Base-by-base conservation (phyloP, 2,329 filamentous ascomycete species). In the Eutypa lata region DNA sequence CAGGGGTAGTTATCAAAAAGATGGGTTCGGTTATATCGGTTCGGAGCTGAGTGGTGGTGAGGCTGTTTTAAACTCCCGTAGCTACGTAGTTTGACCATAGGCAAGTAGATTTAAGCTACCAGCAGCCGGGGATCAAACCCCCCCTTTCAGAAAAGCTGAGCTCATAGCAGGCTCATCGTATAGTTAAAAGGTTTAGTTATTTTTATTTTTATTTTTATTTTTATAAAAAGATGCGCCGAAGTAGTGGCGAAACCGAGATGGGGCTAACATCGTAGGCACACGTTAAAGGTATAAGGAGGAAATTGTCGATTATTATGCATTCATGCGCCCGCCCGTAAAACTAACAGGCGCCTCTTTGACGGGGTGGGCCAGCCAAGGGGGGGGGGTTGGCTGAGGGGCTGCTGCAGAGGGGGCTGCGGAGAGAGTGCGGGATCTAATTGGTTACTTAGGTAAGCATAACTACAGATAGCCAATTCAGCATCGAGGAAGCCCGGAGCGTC, bases 291-390 rank as follows among this genome's bases (percentile, higher is more conserved):
- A 24, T 24, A 24, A 24, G 57, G 43, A 65, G 57, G 43, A 65
- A 64, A 65, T 65, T 65, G 53, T 48, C 59, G 54, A 59, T 53
- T 48, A 58, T 61, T 58, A 65, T 65, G 63, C 62, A 59, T 61
- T 57, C 61, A 65, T 65, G 62, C 62, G 57, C 49, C 47, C 10
- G 43, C 26, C 26, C 26, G 26, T 31, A 5, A 31, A 31, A 10
- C 26, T 5, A 31, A 31, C 10, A 31, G 5, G n/a, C n/a, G n/a
- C n/a, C n/a, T n/a, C n/a, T n/a, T n/a, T n/a, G n/a, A n/a, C n/a
- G n/a, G n/a, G n/a, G 54, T 53, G 54, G 54, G 53, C 58, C 58
- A 54, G 51, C 38, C 52, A 52, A 26, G 44, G 49, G 44, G 42
- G 40, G 52, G n/a, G n/a, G 26, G 26, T 10, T 31, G 26, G 26